Evolutionary conservation across 805 yeast species (phyloP).

Genomic region (Kluyveromyces nonfermentans): DNA sequence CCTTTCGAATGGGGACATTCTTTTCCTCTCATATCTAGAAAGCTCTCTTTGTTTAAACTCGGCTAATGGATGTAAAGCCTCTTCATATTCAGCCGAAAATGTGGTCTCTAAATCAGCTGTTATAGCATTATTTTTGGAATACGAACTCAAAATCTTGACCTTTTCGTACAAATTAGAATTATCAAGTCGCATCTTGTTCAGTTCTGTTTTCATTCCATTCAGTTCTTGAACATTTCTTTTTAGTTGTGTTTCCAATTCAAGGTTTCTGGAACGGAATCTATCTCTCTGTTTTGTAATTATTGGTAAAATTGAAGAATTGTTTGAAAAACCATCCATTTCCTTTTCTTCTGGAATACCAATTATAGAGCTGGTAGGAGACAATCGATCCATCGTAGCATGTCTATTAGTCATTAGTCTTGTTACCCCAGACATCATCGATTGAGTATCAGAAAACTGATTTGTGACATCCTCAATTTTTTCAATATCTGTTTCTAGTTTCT

Average conservation of each 20-base stretch:
- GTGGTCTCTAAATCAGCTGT: slow-evolving; percentile 44
- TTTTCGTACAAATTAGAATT: slow-evolving; percentile 75
- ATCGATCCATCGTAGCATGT: slow-evolving; percentile 21
- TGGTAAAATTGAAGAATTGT: slow-evolving; percentile 43
- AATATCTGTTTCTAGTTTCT: slow-evolving; percentile 66
- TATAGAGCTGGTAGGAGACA: slow-evolving; percentile 45
- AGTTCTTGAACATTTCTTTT: slow-evolving; percentile 47
- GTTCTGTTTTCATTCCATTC: slow-evolving; percentile 54
- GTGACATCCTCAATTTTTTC: slow-evolving; percentile 42
- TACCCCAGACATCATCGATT: slow-evolving; percentile 58
- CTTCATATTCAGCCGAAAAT: slow-evolving; percentile 60
- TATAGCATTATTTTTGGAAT: slow-evolving; percentile 19
- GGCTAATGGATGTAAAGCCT: slow-evolving; percentile 73
- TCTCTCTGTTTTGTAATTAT: slow-evolving; percentile 93
- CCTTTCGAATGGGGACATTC: slow-evolving; percentile 69
- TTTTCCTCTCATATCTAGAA: slow-evolving; percentile 55
- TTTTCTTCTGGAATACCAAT: slow-evolving; percentile 36
- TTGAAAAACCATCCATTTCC: slow-evolving; percentile 12
- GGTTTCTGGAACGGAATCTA: slow-evolving; percentile 74
- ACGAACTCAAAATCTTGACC: slow-evolving; percentile 55
- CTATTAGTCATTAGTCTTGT: slow-evolving; percentile 32
- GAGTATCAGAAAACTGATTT: slow-evolving; percentile 37
- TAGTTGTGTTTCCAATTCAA: slow-evolving; percentile 75
- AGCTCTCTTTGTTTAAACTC: slow-evolving; percentile 71
- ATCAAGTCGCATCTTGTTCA: slow-evolving; percentile 56